Percentiles rank a stretch among this genome's conserved stretches.
Evolutionary conservation across 2,329 filamentous ascomycete genomes (phyloP).

Genomic region (Fusarium graminum): DNA sequence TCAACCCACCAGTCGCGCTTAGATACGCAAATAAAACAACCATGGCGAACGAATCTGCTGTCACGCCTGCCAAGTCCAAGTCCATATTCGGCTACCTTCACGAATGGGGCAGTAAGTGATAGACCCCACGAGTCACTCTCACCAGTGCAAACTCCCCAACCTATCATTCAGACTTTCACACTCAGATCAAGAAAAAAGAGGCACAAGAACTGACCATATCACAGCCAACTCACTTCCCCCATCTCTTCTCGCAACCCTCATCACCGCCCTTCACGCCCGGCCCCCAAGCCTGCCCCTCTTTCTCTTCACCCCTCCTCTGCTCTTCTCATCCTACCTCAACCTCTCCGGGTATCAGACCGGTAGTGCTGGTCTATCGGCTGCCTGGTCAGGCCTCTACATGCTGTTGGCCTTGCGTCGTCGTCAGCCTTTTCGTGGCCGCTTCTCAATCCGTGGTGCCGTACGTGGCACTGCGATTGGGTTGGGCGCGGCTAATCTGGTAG

Average conservation of each 20-base stretch:
- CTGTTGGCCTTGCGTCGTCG: conserved; percentile 66
- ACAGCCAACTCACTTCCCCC: conserved; percentile 67
- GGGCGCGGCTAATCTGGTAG: conserved; percentile 62
- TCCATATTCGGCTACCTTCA: conserved; percentile 55
- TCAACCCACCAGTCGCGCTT: conserved; percentile 29
- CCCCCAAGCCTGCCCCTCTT: conserved; percentile 67
- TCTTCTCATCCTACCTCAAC: conserved; percentile 71
- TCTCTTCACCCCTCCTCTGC: conserved; percentile 64
- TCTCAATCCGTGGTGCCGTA: conserved; percentile 64
- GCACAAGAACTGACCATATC: conserved; percentile 20
- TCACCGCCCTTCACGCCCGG: conserved; percentile 68
- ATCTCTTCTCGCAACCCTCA: conserved; percentile 67
- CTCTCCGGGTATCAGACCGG: conserved; percentile 70
- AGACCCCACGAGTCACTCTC: conserved; percentile 10
- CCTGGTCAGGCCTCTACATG: conserved; percentile 69
- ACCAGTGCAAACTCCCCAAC: conserved; percentile 12
- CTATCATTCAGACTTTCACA: background rate
- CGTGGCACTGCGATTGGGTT: conserved; percentile 64
- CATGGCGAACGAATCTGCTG: conserved; percentile 50
- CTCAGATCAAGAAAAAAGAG: conserved; percentile 1
- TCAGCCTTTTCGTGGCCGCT: conserved; percentile 56
- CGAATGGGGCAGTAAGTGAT: conserved; percentile 65
- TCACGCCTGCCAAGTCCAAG: conserved; percentile 44
- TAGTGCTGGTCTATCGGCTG: conserved; percentile 67
- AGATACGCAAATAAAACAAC: conserved; percentile 14